Evolutionary conservation across 257 asterid genomes (phyloP).

Genomic region (Catharanthus roseus): DNA sequence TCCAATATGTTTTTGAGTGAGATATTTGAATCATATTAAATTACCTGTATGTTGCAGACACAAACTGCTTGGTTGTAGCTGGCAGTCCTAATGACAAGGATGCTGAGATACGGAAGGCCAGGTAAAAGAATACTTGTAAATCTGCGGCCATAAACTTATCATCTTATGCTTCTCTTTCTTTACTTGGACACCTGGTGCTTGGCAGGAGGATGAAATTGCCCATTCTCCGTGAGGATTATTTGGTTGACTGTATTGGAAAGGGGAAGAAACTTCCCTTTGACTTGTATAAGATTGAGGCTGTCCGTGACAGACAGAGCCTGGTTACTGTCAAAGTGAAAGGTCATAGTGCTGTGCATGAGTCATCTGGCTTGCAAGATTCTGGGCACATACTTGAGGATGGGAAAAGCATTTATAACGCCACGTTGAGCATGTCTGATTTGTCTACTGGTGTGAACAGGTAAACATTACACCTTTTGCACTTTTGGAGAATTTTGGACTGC

Average conservation of each 20-base stretch:
- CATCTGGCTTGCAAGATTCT: conserved; percentile 86
- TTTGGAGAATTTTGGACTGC: not conserved
- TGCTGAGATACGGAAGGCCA: conserved; percentile 79
- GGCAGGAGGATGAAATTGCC: conserved; percentile 91
- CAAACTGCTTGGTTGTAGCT: conserved; percentile 68
- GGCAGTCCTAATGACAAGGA: conserved; percentile 40
- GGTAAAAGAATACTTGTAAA: conserved; percentile 41
- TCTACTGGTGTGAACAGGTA: conserved; percentile 91
- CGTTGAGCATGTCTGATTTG: conserved; percentile 84
- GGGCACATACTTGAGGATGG: conserved; percentile 93
- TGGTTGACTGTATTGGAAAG: conserved; percentile 63
- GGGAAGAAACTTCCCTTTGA: conserved; percentile 79
- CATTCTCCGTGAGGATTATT: conserved; percentile 74
- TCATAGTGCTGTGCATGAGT: conserved; percentile 83
- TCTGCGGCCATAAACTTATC: conserved; percentile 13
- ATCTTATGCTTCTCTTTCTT: conserved; percentile 6
- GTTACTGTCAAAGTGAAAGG: conserved; percentile 92
- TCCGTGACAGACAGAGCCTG: conserved; percentile 39
- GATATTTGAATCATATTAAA: conserved; percentile 9
- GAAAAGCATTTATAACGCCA: conserved; percentile 81
- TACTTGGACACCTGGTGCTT: conserved; percentile 16
- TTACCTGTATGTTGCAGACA: conserved; percentile 40
- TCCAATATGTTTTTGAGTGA: conserved; percentile 12
- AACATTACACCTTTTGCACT: conserved; percentile 11
- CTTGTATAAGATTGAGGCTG: conserved; percentile 55